Base-by-base conservation (phyloP, 192 early-diverging fungal species). In the Mortierella claussenii region DNA sequence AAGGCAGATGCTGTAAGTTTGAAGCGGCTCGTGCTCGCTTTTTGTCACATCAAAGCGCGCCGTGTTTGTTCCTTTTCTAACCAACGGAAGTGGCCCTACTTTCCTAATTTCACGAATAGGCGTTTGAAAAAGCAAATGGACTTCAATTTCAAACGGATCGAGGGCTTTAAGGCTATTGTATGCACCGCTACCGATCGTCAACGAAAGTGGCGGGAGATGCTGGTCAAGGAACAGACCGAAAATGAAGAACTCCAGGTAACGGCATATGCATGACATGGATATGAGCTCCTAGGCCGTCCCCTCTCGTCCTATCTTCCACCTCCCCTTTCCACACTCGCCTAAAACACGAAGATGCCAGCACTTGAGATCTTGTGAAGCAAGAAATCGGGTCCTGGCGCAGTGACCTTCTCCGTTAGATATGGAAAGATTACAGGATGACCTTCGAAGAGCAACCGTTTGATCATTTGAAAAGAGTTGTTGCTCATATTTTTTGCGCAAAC, bases 381-480 rank as follows among this genome's bases (percentile, higher is more conserved):
- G 37, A 40, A 13, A 2, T 9, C 0, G 10, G 7, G 47, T 23
- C 31, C 42, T 54, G 42, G 56, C 2, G 65, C 73, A 60, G 71
- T 75, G 63, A 75, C 55, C 73, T 66, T 61, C 28, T 60, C 70
- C 63, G 59, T 23, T 61, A 76, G 73, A 76, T 23, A 56, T 62
- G 73, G 65, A 76, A 65, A 50, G 65, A 44, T 66, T 55, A 76
- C 52, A 62, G 59, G 73, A 67, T 76, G 37, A 48, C 45, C 73
- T 76, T 76, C 73, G 73, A 62, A 76, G 64, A 76, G 32, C 2
- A 34, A 62, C 33, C 23, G 10, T 27, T 34, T 32, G 73, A 62
- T 76, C 73, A 60, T 66, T 60, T 76, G 70, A 76, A 76, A 76
- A 76, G 58, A 60, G 73, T 62, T 67, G 64, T 50, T 76, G 45